Evolutionary conservation across 1,284 basidiomycete genomes (phyloP).

Genomic region (Irpex sp.): DNA sequence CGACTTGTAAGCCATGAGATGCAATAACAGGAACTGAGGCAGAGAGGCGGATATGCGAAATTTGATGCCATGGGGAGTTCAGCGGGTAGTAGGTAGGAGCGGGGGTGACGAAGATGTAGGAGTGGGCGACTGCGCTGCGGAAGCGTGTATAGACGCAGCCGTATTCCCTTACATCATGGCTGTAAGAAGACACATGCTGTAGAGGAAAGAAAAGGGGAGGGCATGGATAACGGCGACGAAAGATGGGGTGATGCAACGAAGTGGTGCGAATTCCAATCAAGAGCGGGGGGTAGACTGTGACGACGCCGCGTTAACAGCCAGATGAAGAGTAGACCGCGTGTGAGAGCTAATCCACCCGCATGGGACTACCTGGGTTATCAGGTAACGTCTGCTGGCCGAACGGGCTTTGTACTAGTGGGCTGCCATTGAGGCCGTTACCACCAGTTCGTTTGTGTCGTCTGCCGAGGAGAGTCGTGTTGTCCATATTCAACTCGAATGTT

Average conservation of each 20-base stretch:
- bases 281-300: background rate
- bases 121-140: background rate
- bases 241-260: background rate
- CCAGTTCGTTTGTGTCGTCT: constrained; percentile 49
- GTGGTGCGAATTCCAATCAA: background rate
- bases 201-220: background rate
- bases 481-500: constrained; percentile 79
- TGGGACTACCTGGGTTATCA: constrained; percentile 24
- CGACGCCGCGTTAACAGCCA: background rate
- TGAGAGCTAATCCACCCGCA: constrained; percentile 23
- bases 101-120: background rate
- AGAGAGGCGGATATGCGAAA: too few species aligned
- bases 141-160: background rate
- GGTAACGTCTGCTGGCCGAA: constrained; percentile 7
- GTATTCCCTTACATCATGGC: background rate
- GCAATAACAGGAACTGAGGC: too few species aligned
- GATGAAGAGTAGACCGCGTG: background rate
- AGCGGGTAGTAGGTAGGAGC: too few species aligned
- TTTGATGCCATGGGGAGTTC: too few species aligned
- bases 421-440: constrained; percentile 16
- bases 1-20: background rate
- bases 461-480: constrained; percentile 80
- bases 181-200: background rate
- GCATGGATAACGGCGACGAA: background rate
- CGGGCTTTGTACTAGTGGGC: constrained; percentile 17